These are phyloP conservation scores for Penicillium lividum DNA, from an alignment of 495 filamentous ascomycete genomes.

Conservation along the genomic window DNA sequence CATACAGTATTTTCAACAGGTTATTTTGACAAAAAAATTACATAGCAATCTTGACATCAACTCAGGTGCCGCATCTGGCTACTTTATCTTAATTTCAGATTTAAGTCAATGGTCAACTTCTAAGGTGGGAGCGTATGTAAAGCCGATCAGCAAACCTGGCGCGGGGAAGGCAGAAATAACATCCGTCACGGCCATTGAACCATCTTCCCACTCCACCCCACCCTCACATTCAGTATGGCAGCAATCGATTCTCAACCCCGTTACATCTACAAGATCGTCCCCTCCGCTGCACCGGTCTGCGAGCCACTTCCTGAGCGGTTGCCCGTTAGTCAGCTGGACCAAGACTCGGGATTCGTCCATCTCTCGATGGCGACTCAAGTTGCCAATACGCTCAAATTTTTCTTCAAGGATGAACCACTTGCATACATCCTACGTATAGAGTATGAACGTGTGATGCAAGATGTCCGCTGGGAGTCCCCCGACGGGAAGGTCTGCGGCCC, in stretches of 20 bases:
- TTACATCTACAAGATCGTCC: constrained; percentile 49
- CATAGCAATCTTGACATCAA: too few relatives aligned
- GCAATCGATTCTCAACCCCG: constrained; percentile 28
- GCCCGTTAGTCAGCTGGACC: constrained; percentile 45
- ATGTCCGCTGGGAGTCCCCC: constrained; percentile 46
- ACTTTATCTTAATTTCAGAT: too few relatives aligned
- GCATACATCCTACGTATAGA: constrained; percentile 74
- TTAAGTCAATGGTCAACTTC: too few relatives aligned
- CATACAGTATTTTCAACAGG: too few relatives aligned
- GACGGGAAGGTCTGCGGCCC: constrained; percentile 43
- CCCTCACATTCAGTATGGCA: not conserved
- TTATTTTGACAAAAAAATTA: too few relatives aligned
- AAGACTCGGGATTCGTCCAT: constrained; percentile 43
- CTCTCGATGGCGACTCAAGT: constrained; percentile 45
- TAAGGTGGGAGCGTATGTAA: not conserved
- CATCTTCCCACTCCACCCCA: not conserved
- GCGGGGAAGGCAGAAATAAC: constrained; percentile 1
- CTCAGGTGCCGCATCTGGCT: too few relatives aligned
- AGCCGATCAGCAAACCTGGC: not conserved
- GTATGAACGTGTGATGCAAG: constrained; percentile 58
- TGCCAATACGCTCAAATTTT: constrained; percentile 53
- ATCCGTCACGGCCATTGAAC: not conserved
- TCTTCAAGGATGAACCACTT: constrained; percentile 74
- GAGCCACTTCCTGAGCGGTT: constrained; percentile 46
- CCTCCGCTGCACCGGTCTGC: constrained; percentile 40